Conservation (phyloP, 1,139 yeast species). For the Geotrichum candidum region DNA sequence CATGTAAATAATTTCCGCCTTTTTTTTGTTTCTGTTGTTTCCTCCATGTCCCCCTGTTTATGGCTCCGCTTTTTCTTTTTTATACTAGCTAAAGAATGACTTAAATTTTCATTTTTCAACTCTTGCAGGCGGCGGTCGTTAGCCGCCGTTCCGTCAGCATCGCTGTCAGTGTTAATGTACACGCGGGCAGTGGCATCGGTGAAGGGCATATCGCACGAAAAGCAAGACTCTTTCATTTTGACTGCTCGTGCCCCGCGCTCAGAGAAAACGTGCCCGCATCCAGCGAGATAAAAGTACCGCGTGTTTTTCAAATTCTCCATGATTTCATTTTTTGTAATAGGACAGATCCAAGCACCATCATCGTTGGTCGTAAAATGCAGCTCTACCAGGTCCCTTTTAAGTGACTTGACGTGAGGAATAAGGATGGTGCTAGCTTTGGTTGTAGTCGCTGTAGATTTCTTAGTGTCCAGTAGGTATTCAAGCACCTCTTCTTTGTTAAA, state of each 20-base stretch:
- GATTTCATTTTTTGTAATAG: conserved; percentile 42
- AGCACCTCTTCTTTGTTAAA: conserved; percentile 63
- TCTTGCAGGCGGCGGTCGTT: background rate
- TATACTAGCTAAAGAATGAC: background rate
- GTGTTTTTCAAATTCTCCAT: conserved; percentile 33
- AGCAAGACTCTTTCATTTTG: conserved; percentile 29
- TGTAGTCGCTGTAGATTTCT: conserved; percentile 26
- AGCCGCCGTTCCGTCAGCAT: background rate
- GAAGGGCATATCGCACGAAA: background rate
- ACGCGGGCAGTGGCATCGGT: conserved; percentile 10
- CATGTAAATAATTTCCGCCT: conserved; percentile 1
- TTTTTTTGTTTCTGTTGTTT: background rate
- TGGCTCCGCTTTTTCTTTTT: background rate
- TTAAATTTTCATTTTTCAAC: background rate
- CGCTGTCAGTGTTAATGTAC: conserved; percentile 35
- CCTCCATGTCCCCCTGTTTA: background rate
- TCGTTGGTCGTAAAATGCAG: conserved; percentile 32
- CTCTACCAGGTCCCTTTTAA: conserved; percentile 46
- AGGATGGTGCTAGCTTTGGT: background rate
- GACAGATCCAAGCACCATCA: conserved; percentile 45
- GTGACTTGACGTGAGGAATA: conserved; percentile 13
- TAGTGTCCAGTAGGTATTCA: conserved; percentile 45
- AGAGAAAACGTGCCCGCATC: conserved; percentile 52
- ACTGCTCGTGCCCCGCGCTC: conserved; percentile 30
- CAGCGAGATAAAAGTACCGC: conserved; percentile 44